phyloP scores from a whole-genome alignment of 2,329 filamentous ascomycete species.

The Calonectria pauciramosa region DNA sequence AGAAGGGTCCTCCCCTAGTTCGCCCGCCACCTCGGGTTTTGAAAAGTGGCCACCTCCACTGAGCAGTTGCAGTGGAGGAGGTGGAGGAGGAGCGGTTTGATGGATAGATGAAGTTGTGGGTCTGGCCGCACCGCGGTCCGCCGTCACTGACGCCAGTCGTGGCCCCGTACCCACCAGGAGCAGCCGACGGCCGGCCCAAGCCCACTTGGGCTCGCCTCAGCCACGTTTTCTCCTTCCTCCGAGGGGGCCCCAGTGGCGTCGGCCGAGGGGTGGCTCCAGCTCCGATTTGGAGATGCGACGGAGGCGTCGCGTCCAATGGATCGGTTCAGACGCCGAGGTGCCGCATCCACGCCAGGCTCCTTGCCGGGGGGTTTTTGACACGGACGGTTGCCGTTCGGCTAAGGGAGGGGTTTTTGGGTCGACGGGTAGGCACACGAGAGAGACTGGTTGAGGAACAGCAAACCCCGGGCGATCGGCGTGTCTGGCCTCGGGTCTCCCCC shows the following conservation, averaged over 20 bases:
- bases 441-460: background rate
- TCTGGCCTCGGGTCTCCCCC: background rate
- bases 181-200: slow-evolving; percentile 25
- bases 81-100: slow-evolving; percentile 1
- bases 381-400: slow-evolving; percentile 3
- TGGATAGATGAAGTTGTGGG: slow-evolving; percentile 10
- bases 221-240: slow-evolving; percentile 40
- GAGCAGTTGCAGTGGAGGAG: slow-evolving; percentile 2
- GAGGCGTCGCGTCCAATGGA: slow-evolving; percentile 7
- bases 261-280: slow-evolving; percentile 20
- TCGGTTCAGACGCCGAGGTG: background rate
- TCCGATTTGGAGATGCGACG: background rate
- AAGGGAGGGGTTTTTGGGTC: background rate
- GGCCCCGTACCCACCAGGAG: slow-evolving; percentile 22
- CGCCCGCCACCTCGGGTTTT: slow-evolving; percentile 27
- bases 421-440: background rate
- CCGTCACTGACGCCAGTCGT: slow-evolving; percentile 13
- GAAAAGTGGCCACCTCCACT: slow-evolving; percentile 15
- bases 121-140: slow-evolving; percentile 38
- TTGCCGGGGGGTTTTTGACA: background rate
- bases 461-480: slow-evolving; percentile 1
- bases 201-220: slow-evolving; percentile 33
- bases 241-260: slow-evolving; percentile 30
- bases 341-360: background rate
- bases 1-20: slow-evolving; percentile 16